Conservation (phyloP, 495 filamentous ascomycete species). For the Aspergillus sparsus region DNA sequence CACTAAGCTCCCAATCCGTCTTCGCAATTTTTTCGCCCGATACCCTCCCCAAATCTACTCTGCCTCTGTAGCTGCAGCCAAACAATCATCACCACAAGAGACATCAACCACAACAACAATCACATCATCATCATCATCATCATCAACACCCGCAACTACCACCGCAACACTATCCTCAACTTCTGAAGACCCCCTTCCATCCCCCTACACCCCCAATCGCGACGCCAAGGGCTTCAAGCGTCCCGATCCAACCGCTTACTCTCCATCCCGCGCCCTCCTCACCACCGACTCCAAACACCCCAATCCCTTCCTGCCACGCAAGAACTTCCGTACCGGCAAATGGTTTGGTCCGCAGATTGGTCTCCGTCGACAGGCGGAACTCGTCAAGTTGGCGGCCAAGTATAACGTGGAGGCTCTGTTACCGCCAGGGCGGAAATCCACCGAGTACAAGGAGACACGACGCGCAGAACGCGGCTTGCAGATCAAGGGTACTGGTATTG, state of each 20-base stretch:
- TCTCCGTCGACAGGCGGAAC: slow-evolving; percentile 83
- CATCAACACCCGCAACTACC: slow-evolving; percentile 29
- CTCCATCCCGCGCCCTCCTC: slow-evolving; percentile 39
- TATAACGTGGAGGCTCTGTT: slow-evolving; percentile 83
- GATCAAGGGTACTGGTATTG: slow-evolving; percentile 87
- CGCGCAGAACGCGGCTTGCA: slow-evolving; percentile 71
- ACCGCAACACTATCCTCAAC: background rate
- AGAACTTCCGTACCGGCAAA: slow-evolving; percentile 68
- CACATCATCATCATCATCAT: slow-evolving; percentile 22
- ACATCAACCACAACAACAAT: slow-evolving; percentile 26
- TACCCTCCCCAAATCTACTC: slow-evolving; percentile 70
- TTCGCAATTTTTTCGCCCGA: slow-evolving; percentile 85
- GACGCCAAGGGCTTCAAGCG: slow-evolving; percentile 46
- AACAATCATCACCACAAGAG: slow-evolving; percentile 38
- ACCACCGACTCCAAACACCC: slow-evolving; percentile 37
- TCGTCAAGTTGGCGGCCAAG: slow-evolving; percentile 80
- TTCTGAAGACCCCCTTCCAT: slow-evolving; percentile 33
- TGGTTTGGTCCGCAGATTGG: slow-evolving; percentile 83
- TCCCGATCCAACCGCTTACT: slow-evolving; percentile 36
- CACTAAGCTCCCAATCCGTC: slow-evolving; percentile 57
- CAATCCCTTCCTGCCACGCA: slow-evolving; percentile 76
- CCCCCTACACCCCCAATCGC: slow-evolving; percentile 50
- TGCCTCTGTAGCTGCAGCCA: slow-evolving; percentile 35
- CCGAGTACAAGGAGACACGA: slow-evolving; percentile 63
- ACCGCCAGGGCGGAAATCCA: slow-evolving; percentile 74